phyloP scores from a whole-genome alignment of 2,329 filamentous ascomycete genomes.

The Cryphonectria naterciae region DNA sequence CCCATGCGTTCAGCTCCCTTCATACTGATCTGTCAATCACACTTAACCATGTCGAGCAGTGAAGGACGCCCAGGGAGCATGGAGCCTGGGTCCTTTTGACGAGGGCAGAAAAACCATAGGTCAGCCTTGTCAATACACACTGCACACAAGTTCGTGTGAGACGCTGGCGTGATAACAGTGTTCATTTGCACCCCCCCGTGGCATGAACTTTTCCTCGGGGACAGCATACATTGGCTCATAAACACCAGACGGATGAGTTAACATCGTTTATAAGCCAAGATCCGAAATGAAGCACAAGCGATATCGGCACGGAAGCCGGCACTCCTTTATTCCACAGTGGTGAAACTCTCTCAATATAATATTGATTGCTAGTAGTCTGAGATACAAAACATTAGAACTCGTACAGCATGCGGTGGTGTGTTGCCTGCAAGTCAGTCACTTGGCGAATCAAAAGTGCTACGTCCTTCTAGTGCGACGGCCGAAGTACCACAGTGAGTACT shows the following conservation, averaged over 20 bases:
- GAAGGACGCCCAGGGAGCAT: constrained; percentile 10
- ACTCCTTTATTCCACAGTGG: background rate
- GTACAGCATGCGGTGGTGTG: background rate
- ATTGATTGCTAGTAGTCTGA: background rate
- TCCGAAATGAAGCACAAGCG: background rate
- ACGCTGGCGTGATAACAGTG: background rate
- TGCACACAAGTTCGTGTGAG: background rate
- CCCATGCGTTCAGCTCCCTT: background rate
- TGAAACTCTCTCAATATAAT: background rate
- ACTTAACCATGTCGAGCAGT: constrained; percentile 22
- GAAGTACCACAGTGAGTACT: too few relatives aligned
- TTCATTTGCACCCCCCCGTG: background rate
- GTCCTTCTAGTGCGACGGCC: background rate
- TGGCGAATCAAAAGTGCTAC: constrained; percentile 27
- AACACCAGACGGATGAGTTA: background rate
- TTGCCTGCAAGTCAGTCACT: constrained; percentile 7
- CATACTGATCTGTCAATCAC: constrained; percentile 20
- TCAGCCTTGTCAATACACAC: background rate
- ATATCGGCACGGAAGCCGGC: background rate
- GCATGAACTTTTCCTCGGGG: background rate
- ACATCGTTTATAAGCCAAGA: background rate
- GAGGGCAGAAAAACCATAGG: constrained; percentile 11
- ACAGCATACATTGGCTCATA: background rate
- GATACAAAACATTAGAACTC: too few relatives aligned
- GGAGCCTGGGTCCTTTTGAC: constrained; percentile 20